phyloP scores from a whole-genome alignment of 768 basidiomycete species.

The Cystofilobasidium macerans region DNA sequence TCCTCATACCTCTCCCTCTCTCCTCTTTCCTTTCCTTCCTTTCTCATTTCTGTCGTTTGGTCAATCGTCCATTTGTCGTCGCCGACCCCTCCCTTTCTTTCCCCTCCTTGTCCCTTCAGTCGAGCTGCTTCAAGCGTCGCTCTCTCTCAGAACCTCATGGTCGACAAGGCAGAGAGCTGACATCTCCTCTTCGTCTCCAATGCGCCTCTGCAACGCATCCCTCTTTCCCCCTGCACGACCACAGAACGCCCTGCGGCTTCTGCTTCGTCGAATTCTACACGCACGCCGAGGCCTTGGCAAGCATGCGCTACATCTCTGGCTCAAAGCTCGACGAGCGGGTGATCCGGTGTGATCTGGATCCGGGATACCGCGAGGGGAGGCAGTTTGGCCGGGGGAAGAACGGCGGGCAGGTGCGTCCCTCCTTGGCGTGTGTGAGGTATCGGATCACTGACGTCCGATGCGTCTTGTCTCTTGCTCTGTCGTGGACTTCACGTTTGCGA shows the following conservation, averaged over 20 bases:
- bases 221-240: too few species aligned
- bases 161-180: too few species aligned
- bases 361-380: slow-evolving; percentile 89
- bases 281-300: slow-evolving; percentile 80
- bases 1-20: not conserved
- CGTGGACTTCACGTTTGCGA: not conserved
- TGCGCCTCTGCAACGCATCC: not conserved
- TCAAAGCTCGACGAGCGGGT: slow-evolving; percentile 98
- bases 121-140: not conserved
- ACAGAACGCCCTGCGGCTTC: slow-evolving; percentile 40
- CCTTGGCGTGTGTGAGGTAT: too few species aligned
- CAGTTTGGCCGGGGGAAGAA: slow-evolving; percentile 97
- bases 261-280: slow-evolving; percentile 61
- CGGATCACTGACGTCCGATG: too few species aligned
- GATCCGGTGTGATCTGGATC: slow-evolving; percentile 92
- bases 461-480: too few species aligned
- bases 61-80: too few species aligned
- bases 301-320: slow-evolving; percentile 89
- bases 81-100: not conserved
- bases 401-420: slow-evolving; percentile 65
- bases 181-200: too few species aligned
- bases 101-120: not conserved
- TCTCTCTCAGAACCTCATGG: too few species aligned
- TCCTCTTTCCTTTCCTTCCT: slow-evolving; percentile 1
- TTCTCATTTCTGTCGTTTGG: too few species aligned